Conservation (phyloP, 352 stramenopile genomes). For the Peronosclerospora sorghi region DNA sequence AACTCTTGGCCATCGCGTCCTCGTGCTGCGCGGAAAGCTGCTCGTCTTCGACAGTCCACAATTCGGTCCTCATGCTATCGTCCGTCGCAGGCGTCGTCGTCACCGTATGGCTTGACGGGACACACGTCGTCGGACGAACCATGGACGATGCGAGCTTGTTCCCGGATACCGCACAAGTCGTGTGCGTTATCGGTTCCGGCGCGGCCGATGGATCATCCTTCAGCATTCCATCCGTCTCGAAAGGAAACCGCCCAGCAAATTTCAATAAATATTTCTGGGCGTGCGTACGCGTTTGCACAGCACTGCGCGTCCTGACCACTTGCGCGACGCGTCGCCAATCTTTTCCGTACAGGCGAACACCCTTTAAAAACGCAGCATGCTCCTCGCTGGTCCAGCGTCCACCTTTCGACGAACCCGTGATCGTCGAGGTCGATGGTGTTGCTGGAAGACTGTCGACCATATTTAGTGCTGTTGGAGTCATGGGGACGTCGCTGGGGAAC, state of each 20-base stretch:
- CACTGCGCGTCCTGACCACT: conserved; percentile 70
- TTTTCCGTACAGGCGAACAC: conserved; percentile 80
- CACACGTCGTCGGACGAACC: conserved; percentile 20
- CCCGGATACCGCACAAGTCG: neutral
- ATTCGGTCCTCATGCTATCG: conserved; percentile 23
- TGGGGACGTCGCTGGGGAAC: conserved; percentile 1
- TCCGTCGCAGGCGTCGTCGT: conserved; percentile 23
- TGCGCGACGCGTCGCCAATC: conserved; percentile 79
- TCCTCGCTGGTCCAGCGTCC: conserved; percentile 84
- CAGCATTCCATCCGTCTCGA: conserved; percentile 39
- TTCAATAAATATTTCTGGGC: conserved; percentile 91
- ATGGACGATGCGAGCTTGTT: conserved; percentile 7
- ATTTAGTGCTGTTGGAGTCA: conserved; percentile 14
- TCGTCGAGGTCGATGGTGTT: conserved; percentile 5
- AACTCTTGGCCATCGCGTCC: conserved; percentile 65
- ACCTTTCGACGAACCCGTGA: conserved; percentile 41
- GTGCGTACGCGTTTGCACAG: conserved; percentile 83
- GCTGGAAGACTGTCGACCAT: conserved; percentile 13
- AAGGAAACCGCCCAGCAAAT: conserved; percentile 73
- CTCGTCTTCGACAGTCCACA: conserved; percentile 25
- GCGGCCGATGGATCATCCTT: conserved; percentile 24
- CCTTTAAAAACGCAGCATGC: conserved; percentile 77
- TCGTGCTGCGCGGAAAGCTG: conserved; percentile 16
- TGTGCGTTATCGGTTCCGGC: conserved; percentile 5
- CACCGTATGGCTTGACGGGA: conserved; percentile 14